phyloP scores from a whole-genome alignment of 2,329 filamentous ascomycete species.

The Colletotrichum horii region DNA sequence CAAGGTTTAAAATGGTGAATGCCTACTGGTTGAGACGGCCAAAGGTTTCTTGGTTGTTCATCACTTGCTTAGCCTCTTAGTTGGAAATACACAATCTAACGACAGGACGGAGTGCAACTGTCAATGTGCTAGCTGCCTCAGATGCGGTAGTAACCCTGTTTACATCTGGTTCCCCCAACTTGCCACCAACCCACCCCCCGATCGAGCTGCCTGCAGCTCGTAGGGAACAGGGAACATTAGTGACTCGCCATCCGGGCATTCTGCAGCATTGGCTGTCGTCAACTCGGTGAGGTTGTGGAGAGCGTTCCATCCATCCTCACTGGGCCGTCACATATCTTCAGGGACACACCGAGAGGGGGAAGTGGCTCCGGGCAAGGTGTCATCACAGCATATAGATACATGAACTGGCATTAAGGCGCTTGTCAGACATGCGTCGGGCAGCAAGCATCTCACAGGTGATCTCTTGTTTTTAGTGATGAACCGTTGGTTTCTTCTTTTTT shows the following conservation, averaged over 20 bases:
- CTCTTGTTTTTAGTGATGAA: background rate
- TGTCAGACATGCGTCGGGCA: constrained; percentile 17
- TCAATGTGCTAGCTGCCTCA: background rate
- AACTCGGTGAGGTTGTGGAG: constrained; percentile 19
- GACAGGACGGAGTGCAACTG: background rate
- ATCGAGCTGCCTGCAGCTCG: background rate
- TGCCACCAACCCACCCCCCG: background rate
- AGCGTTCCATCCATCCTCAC: background rate
- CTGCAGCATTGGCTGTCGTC: constrained; percentile 6
- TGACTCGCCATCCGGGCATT: background rate
- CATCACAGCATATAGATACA: background rate
- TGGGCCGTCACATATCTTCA: constrained; percentile 12
- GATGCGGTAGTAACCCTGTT: background rate
- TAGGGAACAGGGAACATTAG: background rate
- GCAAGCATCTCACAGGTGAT: constrained; percentile 6
- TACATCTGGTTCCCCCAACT: background rate
- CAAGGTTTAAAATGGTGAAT: background rate
- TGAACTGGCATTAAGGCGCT: background rate
- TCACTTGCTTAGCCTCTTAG: background rate
- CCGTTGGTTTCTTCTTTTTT: background rate
- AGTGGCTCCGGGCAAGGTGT: background rate
- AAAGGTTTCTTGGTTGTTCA: background rate
- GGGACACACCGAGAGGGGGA: background rate
- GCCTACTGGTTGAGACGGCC: background rate
- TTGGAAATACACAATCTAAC: constrained; percentile 2